Base-by-base conservation (phyloP, 2,329 filamentous ascomycete genomes). In the Thelonectria rubi region DNA sequence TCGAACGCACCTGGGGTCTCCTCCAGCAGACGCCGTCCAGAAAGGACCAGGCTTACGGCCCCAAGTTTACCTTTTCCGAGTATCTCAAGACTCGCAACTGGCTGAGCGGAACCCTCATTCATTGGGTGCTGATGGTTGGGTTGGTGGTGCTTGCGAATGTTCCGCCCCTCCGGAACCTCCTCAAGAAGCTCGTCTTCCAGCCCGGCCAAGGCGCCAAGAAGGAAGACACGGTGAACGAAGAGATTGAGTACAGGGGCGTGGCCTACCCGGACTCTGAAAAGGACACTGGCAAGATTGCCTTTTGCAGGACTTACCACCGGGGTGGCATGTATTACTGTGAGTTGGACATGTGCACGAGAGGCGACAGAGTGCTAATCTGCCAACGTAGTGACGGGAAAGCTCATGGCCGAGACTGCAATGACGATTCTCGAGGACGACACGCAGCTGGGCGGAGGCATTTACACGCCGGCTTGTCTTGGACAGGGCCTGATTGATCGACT, bases 381-480 rank as follows among this genome's bases (percentile, higher is more conserved):
- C 14, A 6, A 30, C 10, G 17, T 53, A 89, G 87, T 92, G 53
- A 93, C 90, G 4, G 91, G 84, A 0, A 71, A 88, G 17, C 80
- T 90, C 26, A 72, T 91, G 14, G 83, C 84, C 2, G 83, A 92
- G 69, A 90, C 84, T 12, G 91, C 90, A 4, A 77, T 85, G 40
- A 87, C 87, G 0, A 79, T 94, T 32, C 77, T 93, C 15, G 81
- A 89, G 60, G 88, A 90, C 40, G 82, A 88, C 14, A 77, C 86
- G 12, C 75, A 82, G 37, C 77, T 92, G 12, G 81, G 81, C 1
- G 91, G 91, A 17, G 91, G 91, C 3, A 78, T 92, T 21, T 86
- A 91, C 64, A 94, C 91, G 1, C 88, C 91, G 1, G 89, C 91
- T 0, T 90, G 86, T 55, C 78, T 94, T 2, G 91, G 91, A 1